phyloP scores from a whole-genome alignment of 2,329 filamentous ascomycete species.

The Diaporthe batatas region DNA sequence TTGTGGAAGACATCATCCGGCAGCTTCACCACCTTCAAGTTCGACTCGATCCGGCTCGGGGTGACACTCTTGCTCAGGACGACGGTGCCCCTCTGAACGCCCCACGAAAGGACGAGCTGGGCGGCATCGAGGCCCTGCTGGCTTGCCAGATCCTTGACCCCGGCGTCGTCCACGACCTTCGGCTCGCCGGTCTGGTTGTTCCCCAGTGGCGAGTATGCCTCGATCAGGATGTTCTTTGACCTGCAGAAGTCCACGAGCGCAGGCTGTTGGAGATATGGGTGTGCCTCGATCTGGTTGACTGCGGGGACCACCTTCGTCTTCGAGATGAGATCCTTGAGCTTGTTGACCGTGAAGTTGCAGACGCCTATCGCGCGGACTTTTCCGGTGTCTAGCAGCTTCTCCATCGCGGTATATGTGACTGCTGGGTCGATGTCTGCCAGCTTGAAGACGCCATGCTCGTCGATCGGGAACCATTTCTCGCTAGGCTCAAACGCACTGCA shows the following conservation, averaged over 20 bases:
- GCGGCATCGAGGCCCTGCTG: conserved; percentile 56
- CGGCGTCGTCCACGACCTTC: conserved; percentile 62
- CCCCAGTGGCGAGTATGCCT: conserved; percentile 75
- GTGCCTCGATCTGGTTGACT: conserved; percentile 78
- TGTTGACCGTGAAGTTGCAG: conserved; percentile 62
- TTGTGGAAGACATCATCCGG: conserved; percentile 53
- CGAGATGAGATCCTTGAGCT: conserved; percentile 57
- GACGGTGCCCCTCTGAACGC: conserved; percentile 58
- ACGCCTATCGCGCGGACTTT: conserved; percentile 63
- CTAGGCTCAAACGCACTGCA: conserved; percentile 66
- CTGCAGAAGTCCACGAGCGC: conserved; percentile 69
- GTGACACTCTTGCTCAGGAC: conserved; percentile 62
- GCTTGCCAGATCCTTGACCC: conserved; percentile 61
- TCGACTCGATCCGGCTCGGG: conserved; percentile 56
- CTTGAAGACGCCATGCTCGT: conserved; percentile 73
- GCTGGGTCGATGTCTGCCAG: conserved; percentile 59
- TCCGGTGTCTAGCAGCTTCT: conserved; percentile 54
- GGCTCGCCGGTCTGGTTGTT: conserved; percentile 56
- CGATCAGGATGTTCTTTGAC: conserved; percentile 69
- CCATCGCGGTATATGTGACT: conserved; percentile 57
- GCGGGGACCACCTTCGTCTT: conserved; percentile 70
- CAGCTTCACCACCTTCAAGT: conserved; percentile 55
- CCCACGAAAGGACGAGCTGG: conserved; percentile 61
- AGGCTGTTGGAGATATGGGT: conserved; percentile 75
- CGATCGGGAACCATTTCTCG: conserved; percentile 54